Evolutionary conservation across 2,329 filamentous ascomycete genomes (phyloP).

Genomic region (Volutella citrinella): DNA sequence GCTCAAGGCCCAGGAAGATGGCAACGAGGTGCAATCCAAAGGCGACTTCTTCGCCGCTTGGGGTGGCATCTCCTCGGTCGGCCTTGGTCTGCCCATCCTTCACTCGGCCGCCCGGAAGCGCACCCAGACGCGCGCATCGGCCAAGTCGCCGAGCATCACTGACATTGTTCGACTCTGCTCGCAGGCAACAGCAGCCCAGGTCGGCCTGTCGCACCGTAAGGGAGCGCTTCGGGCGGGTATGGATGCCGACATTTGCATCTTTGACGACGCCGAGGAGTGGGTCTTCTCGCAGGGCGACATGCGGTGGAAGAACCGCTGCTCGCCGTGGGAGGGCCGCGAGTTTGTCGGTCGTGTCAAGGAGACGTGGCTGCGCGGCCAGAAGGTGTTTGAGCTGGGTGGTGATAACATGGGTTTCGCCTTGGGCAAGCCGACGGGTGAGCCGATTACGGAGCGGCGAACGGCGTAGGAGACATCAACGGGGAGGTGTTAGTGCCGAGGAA

Average conservation of each 20-base stretch:
- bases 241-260: conserved; percentile 89
- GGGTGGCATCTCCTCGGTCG: conserved; percentile 94
- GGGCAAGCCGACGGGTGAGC: conserved; percentile 45
- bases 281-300: conserved; percentile 72
- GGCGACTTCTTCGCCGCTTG: conserved; percentile 96
- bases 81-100: conserved; percentile 86
- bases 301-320: conserved; percentile 92
- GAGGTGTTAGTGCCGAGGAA: too few species aligned
- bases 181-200: conserved; percentile 81
- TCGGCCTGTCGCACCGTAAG: conserved; percentile 73
- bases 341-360: conserved; percentile 77
- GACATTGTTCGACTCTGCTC: conserved; percentile 86
- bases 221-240: conserved; percentile 77
- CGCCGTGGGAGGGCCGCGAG: conserved; percentile 79
- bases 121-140: conserved; percentile 36
- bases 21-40: conserved; percentile 36
- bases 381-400: conserved; percentile 69
- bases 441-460: conserved; percentile 59
- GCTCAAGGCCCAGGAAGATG: conserved; percentile 23
- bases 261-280: conserved; percentile 82
- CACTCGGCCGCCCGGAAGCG: conserved; percentile 72
- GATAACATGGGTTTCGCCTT: conserved; percentile 48
- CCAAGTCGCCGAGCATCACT: conserved; percentile 52
- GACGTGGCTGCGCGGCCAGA: conserved; percentile 78
- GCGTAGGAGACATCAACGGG: too few species aligned